Evolutionary conservation across 2,329 filamentous ascomycete species (phyloP).

Genomic region (Scytalidium lignicola): DNA sequence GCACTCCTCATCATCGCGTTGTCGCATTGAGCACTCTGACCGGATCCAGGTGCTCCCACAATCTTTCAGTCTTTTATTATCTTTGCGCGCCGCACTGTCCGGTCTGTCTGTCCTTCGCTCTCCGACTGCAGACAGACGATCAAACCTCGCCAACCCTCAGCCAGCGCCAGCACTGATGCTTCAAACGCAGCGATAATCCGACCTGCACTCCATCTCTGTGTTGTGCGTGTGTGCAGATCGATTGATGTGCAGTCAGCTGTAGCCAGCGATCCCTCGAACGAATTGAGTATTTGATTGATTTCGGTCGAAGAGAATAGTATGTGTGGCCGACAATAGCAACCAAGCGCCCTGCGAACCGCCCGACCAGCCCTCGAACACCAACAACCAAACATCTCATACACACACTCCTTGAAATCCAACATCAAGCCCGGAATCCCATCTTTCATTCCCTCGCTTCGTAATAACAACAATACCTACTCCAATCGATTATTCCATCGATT

Average conservation of each 20-base stretch:
- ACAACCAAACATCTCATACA: neutral
- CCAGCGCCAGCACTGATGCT: conserved; percentile 10
- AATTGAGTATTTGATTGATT: neutral
- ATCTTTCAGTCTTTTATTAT: neutral
- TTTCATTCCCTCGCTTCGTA: neutral
- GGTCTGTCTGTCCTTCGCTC: neutral
- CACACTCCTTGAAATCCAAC: neutral
- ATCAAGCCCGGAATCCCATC: neutral
- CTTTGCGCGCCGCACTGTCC: neutral
- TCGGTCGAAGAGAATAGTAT: neutral
- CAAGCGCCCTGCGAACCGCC: neutral
- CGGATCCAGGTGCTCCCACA: too few relatives aligned
- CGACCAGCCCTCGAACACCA: neutral
- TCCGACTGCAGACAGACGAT: neutral
- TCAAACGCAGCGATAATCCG: conserved; percentile 10
- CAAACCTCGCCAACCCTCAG: conserved; percentile 7
- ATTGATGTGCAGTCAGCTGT: too few relatives aligned
- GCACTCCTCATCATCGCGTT: neutral
- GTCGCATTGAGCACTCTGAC: too few relatives aligned
- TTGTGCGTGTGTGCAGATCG: neutral
- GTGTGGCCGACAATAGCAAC: neutral
- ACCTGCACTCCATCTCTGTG: conserved; percentile 2
- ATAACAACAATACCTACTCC: neutral
- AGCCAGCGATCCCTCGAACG: too few relatives aligned
- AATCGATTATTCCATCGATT: neutral